Conservation (phyloP, 2,329 filamentous ascomycete genomes). For the Elsinoe arachidis region DNA sequence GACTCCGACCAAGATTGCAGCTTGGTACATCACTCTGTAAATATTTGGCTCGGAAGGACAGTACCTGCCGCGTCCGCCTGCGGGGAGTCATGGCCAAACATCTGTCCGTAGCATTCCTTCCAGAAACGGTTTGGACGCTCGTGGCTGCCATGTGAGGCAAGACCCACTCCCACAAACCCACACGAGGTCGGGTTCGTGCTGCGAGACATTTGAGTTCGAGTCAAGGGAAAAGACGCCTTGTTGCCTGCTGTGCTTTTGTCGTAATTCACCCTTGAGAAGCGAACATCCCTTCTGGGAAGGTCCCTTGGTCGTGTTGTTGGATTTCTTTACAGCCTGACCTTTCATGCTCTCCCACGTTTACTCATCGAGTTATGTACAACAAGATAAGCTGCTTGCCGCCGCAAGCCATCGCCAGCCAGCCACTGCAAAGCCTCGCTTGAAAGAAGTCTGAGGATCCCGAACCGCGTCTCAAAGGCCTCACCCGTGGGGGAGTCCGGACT, state of each 20-base stretch:
- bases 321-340: neutral
- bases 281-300: neutral
- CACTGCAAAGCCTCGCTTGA: neutral
- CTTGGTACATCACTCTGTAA: neutral
- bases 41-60: neutral
- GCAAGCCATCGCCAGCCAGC: neutral
- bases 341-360: neutral
- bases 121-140: constrained; percentile 7
- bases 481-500: neutral
- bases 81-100: neutral
- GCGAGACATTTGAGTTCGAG: neutral
- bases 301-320: neutral
- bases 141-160: constrained; percentile 7
- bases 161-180: neutral
- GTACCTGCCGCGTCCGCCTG: neutral
- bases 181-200: neutral
- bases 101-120: neutral
- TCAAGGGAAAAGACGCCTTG: too few relatives aligned
- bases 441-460: neutral
- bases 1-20: constrained; percentile 1
- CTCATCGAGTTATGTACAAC: neutral
- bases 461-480: neutral
- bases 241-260: neutral
- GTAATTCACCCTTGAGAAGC: neutral
- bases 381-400: neutral